Base-by-base conservation (phyloP, 331 rosid species). In the Quercus lobata region DNA sequence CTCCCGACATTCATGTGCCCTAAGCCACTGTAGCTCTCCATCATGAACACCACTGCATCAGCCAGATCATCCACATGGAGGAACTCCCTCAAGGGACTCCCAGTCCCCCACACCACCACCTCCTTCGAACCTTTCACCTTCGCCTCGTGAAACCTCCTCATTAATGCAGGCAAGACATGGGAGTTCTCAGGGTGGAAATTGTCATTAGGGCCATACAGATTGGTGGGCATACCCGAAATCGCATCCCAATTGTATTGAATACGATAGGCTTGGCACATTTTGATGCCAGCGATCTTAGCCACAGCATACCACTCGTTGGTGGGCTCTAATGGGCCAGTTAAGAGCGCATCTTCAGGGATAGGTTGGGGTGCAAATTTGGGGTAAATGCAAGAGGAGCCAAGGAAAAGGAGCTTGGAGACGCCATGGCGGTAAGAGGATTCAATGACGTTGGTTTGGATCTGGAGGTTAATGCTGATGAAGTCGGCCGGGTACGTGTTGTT, bases 321-420 rank as follows among this genome's bases (percentile, higher is more conserved):
- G 57, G 99, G 98, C 90, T 96, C 98, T 29, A 95, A 83, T 2
- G 93, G 94, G 7, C 93, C 96, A 12, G 98, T 92, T 53, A 95
- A 90, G 82, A 96, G 81, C 18, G 98, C 92, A 30, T 75, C 80
- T 80, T 96, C 99, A 0, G 97, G 93, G 71, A 93, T 96, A 1
- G 99, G 99, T n/a, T 96, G 99, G 5, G 98, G 99, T 5, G 99
- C 98, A 57, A 96, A 93, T 60, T 96, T 93, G 57, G 99, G 99
- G 83, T 95, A 95, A 56, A 96, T 93, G 80, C 98, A 93, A 32
- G 98, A 96, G 44, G 99, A 96, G 9, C 99, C 98, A 62, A 96
- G 80, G 80, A 93, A 96, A 73, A 96, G 62, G 5, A 96, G 90
- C 88, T 93, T 96, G 89, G 75, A 84, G 24, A 90, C 88, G 35